Evolutionary conservation across 192 early-diverging fungal genomes (phyloP), one percentile per base, ranked within the genome.

Genomic region (Glomus cerebriforme): DNA sequence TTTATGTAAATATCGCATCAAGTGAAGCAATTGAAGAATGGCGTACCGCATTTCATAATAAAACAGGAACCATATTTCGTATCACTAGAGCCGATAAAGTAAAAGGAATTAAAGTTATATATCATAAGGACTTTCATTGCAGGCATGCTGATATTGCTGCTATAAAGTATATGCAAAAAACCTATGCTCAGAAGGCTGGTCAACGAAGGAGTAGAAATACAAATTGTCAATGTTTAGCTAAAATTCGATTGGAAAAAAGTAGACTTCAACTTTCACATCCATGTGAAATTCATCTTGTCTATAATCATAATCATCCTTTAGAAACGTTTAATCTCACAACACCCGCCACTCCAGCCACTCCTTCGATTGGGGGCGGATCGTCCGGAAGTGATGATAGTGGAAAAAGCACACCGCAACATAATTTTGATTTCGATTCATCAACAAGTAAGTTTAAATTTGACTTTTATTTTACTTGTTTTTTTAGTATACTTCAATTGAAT

Each of bases 81-180:
- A 77, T 77, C 34, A 77, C 75, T 35, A 26, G 75, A 47, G 75
- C 75, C 0, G 75, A 77, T 65, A 77, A 77, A 65, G 75, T 77
- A n/a, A 77, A 77, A 66, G 75, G 75, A 43, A 77, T 77, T 22
- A 77, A 77, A 65, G 75, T 77, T 26, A 77, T 77, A 27, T 77
- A 77, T 64, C 75, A 77, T 65, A 77, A 77, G 65, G 75, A 77
- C 29, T 77, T 77, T 43, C 75, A 77, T 65, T 77, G 75, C 49
- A 35, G 75, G 34, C 75, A 77, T 15, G 75, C 75, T 43, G 75
- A 77, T 47, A 77, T 77, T 27, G 75, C 75, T 10, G 75, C 75
- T 31, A 77, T 77, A n/a, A 77, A 77, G n/a, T 77, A 77, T 47
- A 77, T 77, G 75, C 75, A 77, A 77, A 77, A 77, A 65, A 77